These are phyloP conservation scores for Spencermartinsiella europaea DNA, from an alignment of 805 yeast genomes.

Conservation along the genomic window DNA sequence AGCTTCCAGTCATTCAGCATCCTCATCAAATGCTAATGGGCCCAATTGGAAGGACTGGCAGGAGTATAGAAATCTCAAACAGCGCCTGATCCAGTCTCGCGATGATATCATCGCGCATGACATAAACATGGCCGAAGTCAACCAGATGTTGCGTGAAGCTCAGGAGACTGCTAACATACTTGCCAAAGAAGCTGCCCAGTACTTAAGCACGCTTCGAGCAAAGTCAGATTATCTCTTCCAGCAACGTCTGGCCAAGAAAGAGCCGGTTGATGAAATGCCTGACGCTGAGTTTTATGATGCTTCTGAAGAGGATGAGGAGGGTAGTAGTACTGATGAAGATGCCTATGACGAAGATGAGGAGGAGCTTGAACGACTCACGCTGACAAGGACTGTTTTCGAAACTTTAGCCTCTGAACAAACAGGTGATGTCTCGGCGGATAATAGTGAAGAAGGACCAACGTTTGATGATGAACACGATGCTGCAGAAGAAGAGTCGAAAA, in stretches of 20 bases:
- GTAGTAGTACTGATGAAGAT: neutral
- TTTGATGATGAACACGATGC: neutral
- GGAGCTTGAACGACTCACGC: conserved; percentile 15
- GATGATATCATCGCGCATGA: conserved; percentile 37
- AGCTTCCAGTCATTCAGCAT: conserved; percentile 2
- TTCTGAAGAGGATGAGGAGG: conserved; percentile 17
- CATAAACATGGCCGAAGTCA: conserved; percentile 36
- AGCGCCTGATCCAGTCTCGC: conserved; percentile 36
- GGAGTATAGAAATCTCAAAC: conserved; percentile 40
- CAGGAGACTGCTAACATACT: conserved; percentile 41
- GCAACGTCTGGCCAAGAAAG: conserved; percentile 15
- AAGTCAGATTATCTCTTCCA: conserved; percentile 23
- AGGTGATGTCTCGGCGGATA: neutral
- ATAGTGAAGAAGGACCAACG: neutral
- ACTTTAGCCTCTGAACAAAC: conserved; percentile 16
- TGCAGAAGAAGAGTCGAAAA: no score
- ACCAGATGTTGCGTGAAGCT: conserved; percentile 36
- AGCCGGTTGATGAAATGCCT: conserved; percentile 22
- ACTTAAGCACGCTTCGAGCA: conserved; percentile 22
- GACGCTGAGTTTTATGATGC: conserved; percentile 24
- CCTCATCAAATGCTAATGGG: neutral
- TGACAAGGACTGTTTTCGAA: conserved; percentile 6
- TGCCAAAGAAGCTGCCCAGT: conserved; percentile 41
- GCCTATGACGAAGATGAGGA: conserved; percentile 18
- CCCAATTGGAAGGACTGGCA: conserved; percentile 36